Evolutionary conservation across 305 asterid species (phyloP).

Genomic region (Ajuga reptans): DNA sequence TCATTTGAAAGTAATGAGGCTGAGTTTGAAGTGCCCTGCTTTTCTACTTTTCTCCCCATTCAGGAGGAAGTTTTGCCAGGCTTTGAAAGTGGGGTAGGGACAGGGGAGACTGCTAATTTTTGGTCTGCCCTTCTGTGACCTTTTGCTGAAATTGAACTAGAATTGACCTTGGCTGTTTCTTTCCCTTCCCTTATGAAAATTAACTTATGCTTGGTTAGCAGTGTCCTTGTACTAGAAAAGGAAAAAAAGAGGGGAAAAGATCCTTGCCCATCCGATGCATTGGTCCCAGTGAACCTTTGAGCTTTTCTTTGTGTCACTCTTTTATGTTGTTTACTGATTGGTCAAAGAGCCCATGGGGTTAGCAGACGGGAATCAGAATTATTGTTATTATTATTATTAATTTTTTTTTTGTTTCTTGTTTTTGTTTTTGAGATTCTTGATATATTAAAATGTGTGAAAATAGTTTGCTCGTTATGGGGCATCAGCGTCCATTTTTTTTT

Average conservation of each 20-base stretch:
- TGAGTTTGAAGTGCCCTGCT: neutral
- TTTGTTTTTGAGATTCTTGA: too few species aligned
- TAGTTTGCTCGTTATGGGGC: neutral
- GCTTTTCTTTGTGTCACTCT: too few species aligned
- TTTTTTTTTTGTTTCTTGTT: neutral
- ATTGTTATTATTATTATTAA: neutral
- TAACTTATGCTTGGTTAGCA: neutral
- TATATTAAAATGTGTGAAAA: neutral
- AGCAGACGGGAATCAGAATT: neutral
- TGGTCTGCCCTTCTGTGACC: neutral
- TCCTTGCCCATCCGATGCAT: neutral
- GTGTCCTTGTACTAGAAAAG: neutral
- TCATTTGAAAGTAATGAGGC: neutral
- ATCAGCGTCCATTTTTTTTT: neutral
- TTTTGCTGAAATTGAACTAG: neutral
- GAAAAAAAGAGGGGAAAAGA: neutral
- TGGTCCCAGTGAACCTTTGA: too few species aligned
- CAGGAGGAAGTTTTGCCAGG: neutral
- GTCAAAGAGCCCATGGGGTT: neutral
- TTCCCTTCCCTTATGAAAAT: constrained; percentile 2
- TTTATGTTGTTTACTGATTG: neutral
- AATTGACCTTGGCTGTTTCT: neutral
- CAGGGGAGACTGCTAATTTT: neutral
- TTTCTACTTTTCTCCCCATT: neutral
- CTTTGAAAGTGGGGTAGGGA: neutral